These are phyloP conservation scores for Aspergillus sclerotiicarbonarius DNA, from an alignment of 495 filamentous ascomycete species.

Conservation along the genomic window DNA sequence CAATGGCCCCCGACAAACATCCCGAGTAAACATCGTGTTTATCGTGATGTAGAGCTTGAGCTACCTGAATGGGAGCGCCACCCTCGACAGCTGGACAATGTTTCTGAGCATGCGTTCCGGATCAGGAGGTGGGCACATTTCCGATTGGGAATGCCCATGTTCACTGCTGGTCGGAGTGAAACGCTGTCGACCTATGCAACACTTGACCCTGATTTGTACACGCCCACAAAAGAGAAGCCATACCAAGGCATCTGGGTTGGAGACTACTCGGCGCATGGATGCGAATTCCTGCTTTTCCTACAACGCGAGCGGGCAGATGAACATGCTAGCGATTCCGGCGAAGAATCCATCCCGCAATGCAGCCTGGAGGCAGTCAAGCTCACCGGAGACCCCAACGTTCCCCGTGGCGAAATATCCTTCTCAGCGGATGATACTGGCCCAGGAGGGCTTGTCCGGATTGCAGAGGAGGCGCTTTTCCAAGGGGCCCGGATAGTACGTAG, in stretches of 20 bases:
- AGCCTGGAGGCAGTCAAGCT: constrained; percentile 80
- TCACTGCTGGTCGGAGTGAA: constrained; percentile 53
- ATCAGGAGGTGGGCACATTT: constrained; percentile 71
- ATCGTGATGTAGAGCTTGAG: constrained; percentile 29
- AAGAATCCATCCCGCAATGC: constrained; percentile 40
- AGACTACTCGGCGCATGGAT: constrained; percentile 83
- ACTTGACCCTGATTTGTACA: constrained; percentile 67
- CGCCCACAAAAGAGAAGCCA: constrained; percentile 73
- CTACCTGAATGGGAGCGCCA: constrained; percentile 40
- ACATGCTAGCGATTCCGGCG: neutral
- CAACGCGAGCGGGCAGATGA: constrained; percentile 54
- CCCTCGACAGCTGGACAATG: constrained; percentile 40
- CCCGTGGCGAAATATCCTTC: constrained; percentile 80
- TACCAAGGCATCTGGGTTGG: constrained; percentile 90
- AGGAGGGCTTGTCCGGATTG: constrained; percentile 57
- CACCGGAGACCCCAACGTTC: constrained; percentile 87
- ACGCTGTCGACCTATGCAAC: constrained; percentile 74
- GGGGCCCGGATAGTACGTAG: constrained; percentile 76
- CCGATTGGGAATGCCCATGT: constrained; percentile 27
- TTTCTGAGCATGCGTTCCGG: constrained; percentile 65
- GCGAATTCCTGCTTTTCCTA: constrained; percentile 78
- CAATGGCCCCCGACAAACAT: constrained; percentile 77
- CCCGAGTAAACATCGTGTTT: constrained; percentile 49
- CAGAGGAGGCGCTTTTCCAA: constrained; percentile 63
- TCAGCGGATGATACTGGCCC: constrained; percentile 71